Base-by-base conservation (phyloP, 2,329 filamentous ascomycete genomes). In the Fusarium staphyleae region DNA sequence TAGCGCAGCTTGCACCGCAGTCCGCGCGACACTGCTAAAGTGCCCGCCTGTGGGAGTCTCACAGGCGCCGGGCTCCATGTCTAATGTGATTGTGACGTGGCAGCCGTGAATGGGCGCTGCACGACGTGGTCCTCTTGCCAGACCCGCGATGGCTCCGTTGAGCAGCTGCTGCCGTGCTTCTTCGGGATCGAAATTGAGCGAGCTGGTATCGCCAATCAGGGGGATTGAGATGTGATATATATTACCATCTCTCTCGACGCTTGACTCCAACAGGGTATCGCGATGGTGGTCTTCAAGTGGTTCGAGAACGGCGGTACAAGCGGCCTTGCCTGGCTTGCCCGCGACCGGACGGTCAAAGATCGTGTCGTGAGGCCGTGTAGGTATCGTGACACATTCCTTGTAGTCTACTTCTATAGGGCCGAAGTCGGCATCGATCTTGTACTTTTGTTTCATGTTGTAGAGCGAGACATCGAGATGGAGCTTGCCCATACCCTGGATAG, bases 341-440 rank as follows among this genome's bases (percentile, higher is more conserved):
- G 89, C 90, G 15, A 97, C 85, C 4, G 89, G 85, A 35, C 87
- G 88, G 65, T 97, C 91, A 67, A 92, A 92, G 4, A 86, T 76
- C 45, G 83, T 82, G 18, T 81, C 84, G 30, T 87, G 81, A 0
- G 83, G 75, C 0, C 71, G 70, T 1, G 87, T 87, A 0, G 80
- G 66, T 3, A 78, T 77, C 0, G 86, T 84, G 9, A 95, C 77
- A 40, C 87, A 88, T 75, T 99, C 95, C 48, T 96, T 88, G 74
- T 98, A 99, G 63, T 96, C 92, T 55, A 99, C 96, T 66, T 96
- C 90, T 57, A 99, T 96, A 46, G 87, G 87, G 11, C 93, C 93
- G 78, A 96, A 96, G 77, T 87, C 57, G 80, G 92, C 81, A 85
- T 96, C 72, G 79, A 82, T 91, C 71, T 95, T 96, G 75, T 97